phyloP scores from a whole-genome alignment of 495 filamentous ascomycete genomes.

The Podospora bellae-mahoneyi region DNA sequence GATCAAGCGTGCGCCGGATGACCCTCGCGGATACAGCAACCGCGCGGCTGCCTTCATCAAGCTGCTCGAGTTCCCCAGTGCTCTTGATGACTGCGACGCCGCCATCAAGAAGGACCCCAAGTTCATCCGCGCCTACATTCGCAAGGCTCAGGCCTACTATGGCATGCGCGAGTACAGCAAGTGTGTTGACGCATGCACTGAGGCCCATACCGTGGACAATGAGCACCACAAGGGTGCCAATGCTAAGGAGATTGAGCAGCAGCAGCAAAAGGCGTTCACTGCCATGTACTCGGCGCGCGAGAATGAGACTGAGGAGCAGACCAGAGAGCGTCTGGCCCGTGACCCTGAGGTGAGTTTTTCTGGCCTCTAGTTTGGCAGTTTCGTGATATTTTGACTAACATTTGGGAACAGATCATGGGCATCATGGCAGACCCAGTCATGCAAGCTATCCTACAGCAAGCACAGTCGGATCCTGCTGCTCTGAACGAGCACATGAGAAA shows the following conservation, averaged over 20 bases:
- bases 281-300: conserved; percentile 85
- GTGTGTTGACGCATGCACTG: conserved; percentile 82
- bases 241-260: conserved; percentile 84
- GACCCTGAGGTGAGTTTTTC: conserved; percentile 82
- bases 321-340: conserved; percentile 81
- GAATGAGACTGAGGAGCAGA: conserved; percentile 96
- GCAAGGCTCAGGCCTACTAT: conserved; percentile 88
- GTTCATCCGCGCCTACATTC: conserved; percentile 92
- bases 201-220: conserved; percentile 72
- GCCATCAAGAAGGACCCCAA: conserved; percentile 87
- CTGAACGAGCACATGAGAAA: conserved; percentile 97
- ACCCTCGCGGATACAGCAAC: conserved; percentile 94
- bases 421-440: conserved; percentile 95
- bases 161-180: conserved; percentile 97
- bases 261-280: conserved; percentile 89
- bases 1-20: conserved; percentile 90
- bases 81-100: conserved; percentile 86
- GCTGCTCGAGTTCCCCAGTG: conserved; percentile 88
- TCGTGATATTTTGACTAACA: neutral
- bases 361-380: neutral
- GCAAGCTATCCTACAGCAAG: conserved; percentile 95
- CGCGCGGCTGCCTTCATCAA: conserved; percentile 96
- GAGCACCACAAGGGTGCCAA: conserved; percentile 64
- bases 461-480: conserved; percentile 87
- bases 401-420: conserved; percentile 62